Evolutionary conservation across 805 yeast species (phyloP).

Genomic region (Hanseniaspora occidentalis): DNA sequence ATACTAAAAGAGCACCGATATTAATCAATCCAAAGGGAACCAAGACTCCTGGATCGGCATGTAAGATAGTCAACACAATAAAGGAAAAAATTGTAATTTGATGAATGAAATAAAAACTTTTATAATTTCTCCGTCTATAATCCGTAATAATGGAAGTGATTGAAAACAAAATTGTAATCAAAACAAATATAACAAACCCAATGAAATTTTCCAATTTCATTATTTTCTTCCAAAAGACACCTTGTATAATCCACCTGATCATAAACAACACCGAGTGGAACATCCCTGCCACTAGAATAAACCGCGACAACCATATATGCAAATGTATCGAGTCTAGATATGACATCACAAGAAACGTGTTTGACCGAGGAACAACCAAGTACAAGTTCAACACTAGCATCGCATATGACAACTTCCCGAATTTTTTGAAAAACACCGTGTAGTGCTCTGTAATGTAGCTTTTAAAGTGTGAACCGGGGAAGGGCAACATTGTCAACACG

Average conservation of each 20-base stretch:
- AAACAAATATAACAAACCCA: conserved; percentile 36
- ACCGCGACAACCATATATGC: conserved; percentile 63
- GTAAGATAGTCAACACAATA: conserved; percentile 36
- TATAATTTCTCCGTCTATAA: conserved; percentile 35
- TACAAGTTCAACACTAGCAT: conserved; percentile 46
- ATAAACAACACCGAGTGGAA: conserved; percentile 44
- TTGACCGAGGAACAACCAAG: conserved; percentile 44
- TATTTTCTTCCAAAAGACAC: conserved; percentile 25
- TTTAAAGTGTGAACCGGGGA: conserved; percentile 22
- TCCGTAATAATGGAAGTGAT: conserved; percentile 34
- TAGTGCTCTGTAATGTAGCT: conserved; percentile 18
- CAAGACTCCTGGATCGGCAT: conserved; percentile 60
- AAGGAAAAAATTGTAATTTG: conserved; percentile 35
- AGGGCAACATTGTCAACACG: conserved; percentile 24
- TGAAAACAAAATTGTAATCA: conserved; percentile 27
- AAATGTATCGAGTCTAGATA: conserved; percentile 44
- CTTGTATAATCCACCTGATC: conserved; percentile 32
- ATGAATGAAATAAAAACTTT: conserved; percentile 44
- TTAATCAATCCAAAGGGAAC: conserved; percentile 21
- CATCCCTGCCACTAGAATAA: conserved; percentile 33
- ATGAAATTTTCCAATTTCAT: conserved; percentile 29
- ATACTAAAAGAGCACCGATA: conserved; percentile 9
- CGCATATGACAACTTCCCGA: conserved; percentile 50
- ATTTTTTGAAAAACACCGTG: conserved; percentile 32
- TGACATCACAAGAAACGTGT: conserved; percentile 28